Evolutionary conservation across 1,284 basidiomycete species (phyloP).

Genomic region (Meira nashicola): DNA sequence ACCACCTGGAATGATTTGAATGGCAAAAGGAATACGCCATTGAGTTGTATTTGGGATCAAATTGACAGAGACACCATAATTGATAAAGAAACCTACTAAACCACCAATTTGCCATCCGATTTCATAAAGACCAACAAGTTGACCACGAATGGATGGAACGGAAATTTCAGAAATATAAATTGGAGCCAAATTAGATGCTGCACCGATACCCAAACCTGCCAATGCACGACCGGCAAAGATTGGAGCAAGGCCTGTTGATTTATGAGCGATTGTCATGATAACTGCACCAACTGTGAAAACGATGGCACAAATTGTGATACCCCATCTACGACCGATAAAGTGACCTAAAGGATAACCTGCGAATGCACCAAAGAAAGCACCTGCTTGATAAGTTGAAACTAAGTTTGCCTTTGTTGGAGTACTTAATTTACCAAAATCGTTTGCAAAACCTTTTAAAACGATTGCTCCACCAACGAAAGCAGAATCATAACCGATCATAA

Average conservation of each 20-base stretch:
- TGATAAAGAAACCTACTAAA: conserved; percentile 22
- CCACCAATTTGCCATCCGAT: conserved; percentile 55
- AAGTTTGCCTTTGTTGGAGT: conserved; percentile 56
- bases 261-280: conserved; percentile 32
- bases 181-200: conserved; percentile 50
- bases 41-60: conserved; percentile 51
- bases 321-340: conserved; percentile 25
- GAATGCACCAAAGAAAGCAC: conserved; percentile 45
- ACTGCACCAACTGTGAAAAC: conserved; percentile 45
- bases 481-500: conserved; percentile 55
- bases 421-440: conserved; percentile 54
- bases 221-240: conserved; percentile 53
- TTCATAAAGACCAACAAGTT: conserved; percentile 59
- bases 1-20: conserved; percentile 60
- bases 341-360: conserved; percentile 24
- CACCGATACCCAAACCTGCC: conserved; percentile 54
- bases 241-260: conserved; percentile 25
- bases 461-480: conserved; percentile 58
- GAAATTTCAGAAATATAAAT: conserved; percentile 53
- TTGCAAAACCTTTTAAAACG: conserved; percentile 57
- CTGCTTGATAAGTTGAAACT: conserved; percentile 58
- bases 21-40: conserved; percentile 59
- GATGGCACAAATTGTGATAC: conserved; percentile 28
- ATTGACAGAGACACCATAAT: conserved; percentile 57
- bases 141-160: conserved; percentile 57